Evolutionary conservation across 2,329 filamentous ascomycete species (phyloP).

Genomic region (Monosporascus ibericus): DNA sequence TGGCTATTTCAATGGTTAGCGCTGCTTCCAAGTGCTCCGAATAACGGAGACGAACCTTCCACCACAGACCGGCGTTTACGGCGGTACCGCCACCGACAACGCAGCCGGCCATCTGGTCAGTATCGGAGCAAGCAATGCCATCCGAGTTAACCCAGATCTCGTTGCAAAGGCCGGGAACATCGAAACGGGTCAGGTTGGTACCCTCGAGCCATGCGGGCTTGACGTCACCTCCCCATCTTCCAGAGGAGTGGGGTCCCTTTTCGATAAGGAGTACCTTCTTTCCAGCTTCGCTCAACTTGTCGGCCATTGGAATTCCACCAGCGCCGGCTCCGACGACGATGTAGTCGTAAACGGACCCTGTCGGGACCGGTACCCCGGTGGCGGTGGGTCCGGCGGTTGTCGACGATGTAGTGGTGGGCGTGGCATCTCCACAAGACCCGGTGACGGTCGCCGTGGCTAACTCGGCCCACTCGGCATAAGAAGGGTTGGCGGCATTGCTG

Average conservation of each 20-base stretch:
- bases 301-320: conserved; percentile 52
- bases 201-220: conserved; percentile 56
- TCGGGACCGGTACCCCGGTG: conserved; percentile 31
- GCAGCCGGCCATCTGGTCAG: conserved; percentile 68
- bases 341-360: conserved; percentile 47
- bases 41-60: conserved; percentile 38
- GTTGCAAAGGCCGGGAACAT: conserved; percentile 66
- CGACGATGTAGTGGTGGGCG: conserved; percentile 19
- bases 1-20: conserved; percentile 32
- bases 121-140: conserved; percentile 61
- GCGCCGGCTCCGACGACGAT: conserved; percentile 55
- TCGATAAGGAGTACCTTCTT: conserved; percentile 60
- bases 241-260: conserved; percentile 55
- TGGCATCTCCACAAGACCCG: conserved; percentile 25
- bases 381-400: conserved; percentile 18
- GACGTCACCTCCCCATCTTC: conserved; percentile 57
- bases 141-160: conserved; percentile 60
- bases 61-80: conserved; percentile 64
- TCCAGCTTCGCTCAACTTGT: conserved; percentile 57
- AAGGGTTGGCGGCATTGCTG: conserved; percentile 29
- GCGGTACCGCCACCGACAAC: conserved; percentile 62
- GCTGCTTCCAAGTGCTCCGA: not conserved
- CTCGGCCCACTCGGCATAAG: conserved; percentile 38
- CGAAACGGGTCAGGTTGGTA: conserved; percentile 61
- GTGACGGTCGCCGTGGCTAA: conserved; percentile 35